A percentile compares a stretch with the other conserved stretches of the same genome.
Conservation (phyloP, 495 filamentous ascomycete genomes). For the Neurospora discreta region DNA sequence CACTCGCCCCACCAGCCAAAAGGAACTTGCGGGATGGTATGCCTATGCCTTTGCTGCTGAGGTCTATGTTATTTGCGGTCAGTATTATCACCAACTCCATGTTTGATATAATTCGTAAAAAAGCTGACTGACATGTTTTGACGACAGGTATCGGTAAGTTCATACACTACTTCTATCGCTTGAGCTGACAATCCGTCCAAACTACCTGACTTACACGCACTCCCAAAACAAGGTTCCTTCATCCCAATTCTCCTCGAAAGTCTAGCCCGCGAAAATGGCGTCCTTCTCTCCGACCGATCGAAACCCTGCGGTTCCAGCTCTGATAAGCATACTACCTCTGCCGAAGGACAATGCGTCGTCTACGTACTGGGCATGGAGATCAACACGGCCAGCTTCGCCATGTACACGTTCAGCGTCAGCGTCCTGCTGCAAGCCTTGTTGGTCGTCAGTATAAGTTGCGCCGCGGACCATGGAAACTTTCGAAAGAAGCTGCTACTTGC, state of each 20-base stretch:
- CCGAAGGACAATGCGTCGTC: conserved; percentile 68
- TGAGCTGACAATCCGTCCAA: background rate
- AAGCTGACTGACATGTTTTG: background rate
- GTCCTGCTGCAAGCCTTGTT: conserved; percentile 80
- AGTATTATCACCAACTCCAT: conserved; percentile 15
- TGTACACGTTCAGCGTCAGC: conserved; percentile 94
- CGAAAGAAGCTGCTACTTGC: conserved; percentile 74
- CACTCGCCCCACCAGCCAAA: conserved; percentile 70
- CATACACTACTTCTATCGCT: too few relatives aligned
- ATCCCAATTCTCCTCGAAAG: conserved; percentile 95
- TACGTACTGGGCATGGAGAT: conserved; percentile 72
- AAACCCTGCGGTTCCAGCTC: conserved; percentile 53
- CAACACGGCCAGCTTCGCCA: conserved; percentile 93
- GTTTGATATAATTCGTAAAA: background rate
- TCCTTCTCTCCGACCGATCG: conserved; percentile 62
- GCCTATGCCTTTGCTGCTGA: conserved; percentile 96
- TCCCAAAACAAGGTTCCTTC: conserved; percentile 61
- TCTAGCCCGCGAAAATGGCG: conserved; percentile 79
- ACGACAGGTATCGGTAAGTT: conserved; percentile 18
- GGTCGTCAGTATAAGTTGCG: conserved; percentile 90
- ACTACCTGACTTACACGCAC: conserved; percentile 2
- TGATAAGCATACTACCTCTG: conserved; percentile 17
- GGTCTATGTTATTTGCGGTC: conserved; percentile 91
- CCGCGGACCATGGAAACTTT: conserved; percentile 90
- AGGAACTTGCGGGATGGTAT: conserved; percentile 90